Evolutionary conservation across 2,329 filamentous ascomycete species (phyloP).

Genomic region (Calonectria naviculata): DNA sequence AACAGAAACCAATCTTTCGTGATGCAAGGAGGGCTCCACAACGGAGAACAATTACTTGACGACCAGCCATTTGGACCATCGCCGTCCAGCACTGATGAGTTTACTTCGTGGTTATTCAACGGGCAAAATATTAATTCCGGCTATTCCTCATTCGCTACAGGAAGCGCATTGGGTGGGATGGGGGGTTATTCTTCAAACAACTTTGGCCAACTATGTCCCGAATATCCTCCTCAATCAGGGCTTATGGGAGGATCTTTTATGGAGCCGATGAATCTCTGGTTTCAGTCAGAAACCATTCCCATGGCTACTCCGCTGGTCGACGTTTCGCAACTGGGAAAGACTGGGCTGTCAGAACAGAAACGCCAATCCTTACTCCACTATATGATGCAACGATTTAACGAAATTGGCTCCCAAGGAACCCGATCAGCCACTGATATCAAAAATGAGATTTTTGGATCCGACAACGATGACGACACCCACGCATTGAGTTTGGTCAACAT

Average conservation of each 20-base stretch:
- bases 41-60: slow-evolving; percentile 35
- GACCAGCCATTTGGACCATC: slow-evolving; percentile 42
- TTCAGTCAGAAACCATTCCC: slow-evolving; percentile 39
- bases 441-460: slow-evolving; percentile 41
- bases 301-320: slow-evolving; percentile 38
- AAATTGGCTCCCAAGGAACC: slow-evolving; percentile 40
- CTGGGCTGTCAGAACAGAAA: slow-evolving; percentile 40
- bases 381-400: slow-evolving; percentile 43
- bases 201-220: slow-evolving; percentile 40
- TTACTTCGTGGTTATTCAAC: slow-evolving; percentile 41
- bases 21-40: slow-evolving; percentile 35
- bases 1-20: slow-evolving; percentile 33
- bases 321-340: slow-evolving; percentile 37
- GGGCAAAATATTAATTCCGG: slow-evolving; percentile 37
- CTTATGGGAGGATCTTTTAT: slow-evolving; percentile 39
- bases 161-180: slow-evolving; percentile 32
- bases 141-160: slow-evolving; percentile 34
- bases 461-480: slow-evolving; percentile 39
- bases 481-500: slow-evolving; percentile 40
- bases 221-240: slow-evolving; percentile 37
- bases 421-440: slow-evolving; percentile 42
- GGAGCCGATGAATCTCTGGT: slow-evolving; percentile 42
- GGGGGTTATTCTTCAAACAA: slow-evolving; percentile 42
- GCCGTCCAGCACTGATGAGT: slow-evolving; percentile 41
- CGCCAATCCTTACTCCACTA: slow-evolving; percentile 41